Evolutionary conservation across 805 yeast species (phyloP), one percentile per base, ranked within the genome.

Genomic region (Naumovozyma castellii): DNA sequence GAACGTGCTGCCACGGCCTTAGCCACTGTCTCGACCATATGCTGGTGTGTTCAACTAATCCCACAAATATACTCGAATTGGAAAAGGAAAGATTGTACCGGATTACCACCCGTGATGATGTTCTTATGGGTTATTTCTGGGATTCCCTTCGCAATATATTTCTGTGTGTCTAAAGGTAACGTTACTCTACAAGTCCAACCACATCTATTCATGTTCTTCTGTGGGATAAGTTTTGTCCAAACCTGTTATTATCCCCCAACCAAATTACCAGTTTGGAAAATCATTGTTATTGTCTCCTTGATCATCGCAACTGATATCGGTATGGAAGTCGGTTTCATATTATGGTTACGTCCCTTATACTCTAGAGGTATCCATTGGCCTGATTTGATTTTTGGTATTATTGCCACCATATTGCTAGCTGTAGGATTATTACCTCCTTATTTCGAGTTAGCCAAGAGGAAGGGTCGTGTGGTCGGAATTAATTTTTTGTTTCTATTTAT

Each of bases 11-110:
- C 84, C 14, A 84, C 82, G 37, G 86, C 80, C 5, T 68, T 86
- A 40, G 96, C 86, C 1, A 87, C 95, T 10, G 68, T 84, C 1
- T 97, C 95, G 4, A 90, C 97, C 0, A 77, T 88, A 2, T 71
- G 84, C 42, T 90, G 97, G 97, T 88, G 97, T 59, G 66, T 88
- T 47, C 97, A 90, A 62, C 65, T 90, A 47, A 69, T 87, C 1
- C 97, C 97, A 2, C 97, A 84, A 54, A 79, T 88, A 35, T 67
- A 76, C 42, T 69, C 77, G 56, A 88, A 90, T 56, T 87, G 73
- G 64, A 68, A 69, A 42, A 72, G 73, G 6, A 86, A 90, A 52
- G 77, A 86, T 54, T 83, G 94, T 43, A 82, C 78, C 19, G 97
- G 97, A 0, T 63, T 88, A 8, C 95, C 95, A 1, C 87, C 88